These are phyloP conservation scores for Vanderwaltozyma verrucispora DNA, from an alignment of 805 yeast genomes.

Conservation along the genomic window DNA sequence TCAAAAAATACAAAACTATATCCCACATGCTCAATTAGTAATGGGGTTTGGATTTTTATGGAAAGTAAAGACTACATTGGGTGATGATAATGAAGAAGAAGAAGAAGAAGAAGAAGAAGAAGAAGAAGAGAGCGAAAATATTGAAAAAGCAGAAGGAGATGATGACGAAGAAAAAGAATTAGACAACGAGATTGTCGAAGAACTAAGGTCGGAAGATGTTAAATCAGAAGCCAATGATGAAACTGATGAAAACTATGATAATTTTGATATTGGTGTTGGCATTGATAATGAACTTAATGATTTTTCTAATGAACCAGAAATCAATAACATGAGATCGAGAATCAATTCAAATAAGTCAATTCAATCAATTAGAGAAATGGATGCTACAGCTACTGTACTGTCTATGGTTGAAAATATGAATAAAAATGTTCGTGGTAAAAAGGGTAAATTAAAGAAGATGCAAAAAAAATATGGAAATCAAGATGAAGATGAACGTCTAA, in stretches of 20 bases:
- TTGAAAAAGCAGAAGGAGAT: no score
- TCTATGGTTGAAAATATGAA: constrained; percentile 21
- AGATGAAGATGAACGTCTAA: constrained; percentile 74
- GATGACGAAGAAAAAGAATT: no score
- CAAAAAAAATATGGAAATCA: constrained; percentile 79
- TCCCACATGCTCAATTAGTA: constrained; percentile 75
- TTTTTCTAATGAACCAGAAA: neutral
- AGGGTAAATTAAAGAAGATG: constrained; percentile 72
- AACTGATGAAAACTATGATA: constrained; percentile 2
- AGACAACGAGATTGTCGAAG: no score
- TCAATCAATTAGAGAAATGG: neutral
- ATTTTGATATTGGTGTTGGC: neutral
- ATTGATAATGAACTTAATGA: neutral
- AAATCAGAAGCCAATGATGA: constrained; percentile 3
- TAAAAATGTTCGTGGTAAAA: constrained; percentile 67
- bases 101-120: constrained; percentile 5
- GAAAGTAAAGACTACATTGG: constrained; percentile 42
- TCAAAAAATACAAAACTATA: constrained; percentile 40
- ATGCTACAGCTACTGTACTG: constrained; percentile 8
- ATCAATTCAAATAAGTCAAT: neutral
- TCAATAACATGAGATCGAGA: no score
- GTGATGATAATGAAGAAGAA: constrained; percentile 5
- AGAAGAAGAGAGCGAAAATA: no score
- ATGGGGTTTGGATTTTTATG: constrained; percentile 86
- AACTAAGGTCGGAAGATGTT: no score